These are phyloP conservation scores for Piper longum DNA, from an alignment of 164 flowering plant species.

Conservation along the genomic window DNA sequence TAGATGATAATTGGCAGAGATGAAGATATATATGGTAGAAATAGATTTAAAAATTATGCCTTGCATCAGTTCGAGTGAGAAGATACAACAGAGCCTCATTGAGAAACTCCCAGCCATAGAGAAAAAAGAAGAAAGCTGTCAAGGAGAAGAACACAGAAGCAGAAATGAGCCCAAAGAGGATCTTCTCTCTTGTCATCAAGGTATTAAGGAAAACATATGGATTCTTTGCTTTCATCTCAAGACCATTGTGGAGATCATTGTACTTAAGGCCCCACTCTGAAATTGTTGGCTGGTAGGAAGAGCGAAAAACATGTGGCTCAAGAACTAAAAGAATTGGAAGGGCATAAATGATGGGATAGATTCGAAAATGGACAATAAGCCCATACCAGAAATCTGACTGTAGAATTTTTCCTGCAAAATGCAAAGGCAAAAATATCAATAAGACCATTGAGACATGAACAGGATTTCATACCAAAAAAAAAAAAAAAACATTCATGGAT, in stretches of 20 bases:
- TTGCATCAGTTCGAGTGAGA: conserved; percentile 95
- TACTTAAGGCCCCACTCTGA: conserved; percentile 26
- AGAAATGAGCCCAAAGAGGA: conserved; percentile 57
- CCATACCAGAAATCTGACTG: conserved; percentile 95
- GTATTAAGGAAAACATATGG: conserved; percentile 10
- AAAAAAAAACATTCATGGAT: neutral
- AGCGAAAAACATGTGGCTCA: conserved; percentile 30
- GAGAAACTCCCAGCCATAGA: conserved; percentile 77
- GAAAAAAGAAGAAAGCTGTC: conserved; percentile 53
- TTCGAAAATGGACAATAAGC: conserved; percentile 83
- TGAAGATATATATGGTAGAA: conserved; percentile 91
- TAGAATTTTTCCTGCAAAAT: conserved; percentile 37
- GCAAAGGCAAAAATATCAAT: conserved; percentile 3
- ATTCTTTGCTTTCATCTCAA: neutral
- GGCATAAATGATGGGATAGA: conserved; percentile 86
- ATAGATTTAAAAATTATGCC: conserved; percentile 91
- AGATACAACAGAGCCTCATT: conserved; percentile 85
- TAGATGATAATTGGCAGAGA: conserved; percentile 40
- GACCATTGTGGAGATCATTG: conserved; percentile 3
- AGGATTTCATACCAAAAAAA: neutral
- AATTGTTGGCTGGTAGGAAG: conserved; percentile 36
- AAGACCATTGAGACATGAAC: neutral
- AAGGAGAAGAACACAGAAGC: conserved; percentile 49
- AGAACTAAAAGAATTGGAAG: conserved; percentile 68
- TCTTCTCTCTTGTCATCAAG: conserved; percentile 36